These are phyloP conservation scores for Pseudovirgaria hyperparasitica DNA, from an alignment of 2,329 filamentous ascomycete genomes.

Conservation along the genomic window DNA sequence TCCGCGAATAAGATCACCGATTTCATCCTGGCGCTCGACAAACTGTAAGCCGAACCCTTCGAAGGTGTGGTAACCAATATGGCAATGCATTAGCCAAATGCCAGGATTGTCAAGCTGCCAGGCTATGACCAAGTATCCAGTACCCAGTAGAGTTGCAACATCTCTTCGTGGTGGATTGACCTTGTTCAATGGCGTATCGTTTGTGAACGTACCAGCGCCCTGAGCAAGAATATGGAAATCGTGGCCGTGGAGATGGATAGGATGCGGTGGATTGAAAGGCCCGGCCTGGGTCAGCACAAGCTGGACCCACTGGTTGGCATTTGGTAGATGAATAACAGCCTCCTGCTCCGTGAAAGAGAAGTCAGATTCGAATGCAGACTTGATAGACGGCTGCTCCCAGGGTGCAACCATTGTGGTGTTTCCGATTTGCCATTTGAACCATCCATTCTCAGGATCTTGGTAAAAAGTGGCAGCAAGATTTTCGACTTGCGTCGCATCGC, in stretches of 20 bases:
- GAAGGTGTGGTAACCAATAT: slow-evolving; percentile 24
- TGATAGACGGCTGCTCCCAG: slow-evolving; percentile 34
- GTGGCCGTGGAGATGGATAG: slow-evolving; percentile 15
- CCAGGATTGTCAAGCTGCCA: slow-evolving; percentile 25
- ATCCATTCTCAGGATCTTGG: slow-evolving; percentile 11
- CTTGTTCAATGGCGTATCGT: slow-evolving; percentile 9
- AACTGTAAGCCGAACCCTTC: slow-evolving; percentile 22
- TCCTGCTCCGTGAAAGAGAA: slow-evolving; percentile 9
- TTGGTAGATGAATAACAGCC: slow-evolving; percentile 9
- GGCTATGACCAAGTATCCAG: slow-evolving; percentile 20
- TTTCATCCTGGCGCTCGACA: slow-evolving; percentile 16
- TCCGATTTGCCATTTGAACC: slow-evolving; percentile 26
- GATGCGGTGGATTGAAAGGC: slow-evolving; percentile 11
- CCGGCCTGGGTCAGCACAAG: slow-evolving; percentile 9
- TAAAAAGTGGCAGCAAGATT: slow-evolving; percentile 13
- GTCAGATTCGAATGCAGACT: slow-evolving; percentile 17
- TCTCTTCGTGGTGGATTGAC: slow-evolving; percentile 21
- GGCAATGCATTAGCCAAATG: slow-evolving; percentile 25
- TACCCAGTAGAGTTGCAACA: slow-evolving; percentile 16
- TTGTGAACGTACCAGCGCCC: slow-evolving; percentile 13
- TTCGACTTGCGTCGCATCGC: slow-evolving; percentile 15
- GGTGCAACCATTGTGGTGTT: slow-evolving; percentile 33
- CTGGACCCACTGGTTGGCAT: slow-evolving; percentile 11
- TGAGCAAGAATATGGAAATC: slow-evolving; percentile 20
- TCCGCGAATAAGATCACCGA: slow-evolving; percentile 5